Evolutionary conservation across 2,329 filamentous ascomycete genomes (phyloP).

Genomic region (Calonectria ilicicola): DNA sequence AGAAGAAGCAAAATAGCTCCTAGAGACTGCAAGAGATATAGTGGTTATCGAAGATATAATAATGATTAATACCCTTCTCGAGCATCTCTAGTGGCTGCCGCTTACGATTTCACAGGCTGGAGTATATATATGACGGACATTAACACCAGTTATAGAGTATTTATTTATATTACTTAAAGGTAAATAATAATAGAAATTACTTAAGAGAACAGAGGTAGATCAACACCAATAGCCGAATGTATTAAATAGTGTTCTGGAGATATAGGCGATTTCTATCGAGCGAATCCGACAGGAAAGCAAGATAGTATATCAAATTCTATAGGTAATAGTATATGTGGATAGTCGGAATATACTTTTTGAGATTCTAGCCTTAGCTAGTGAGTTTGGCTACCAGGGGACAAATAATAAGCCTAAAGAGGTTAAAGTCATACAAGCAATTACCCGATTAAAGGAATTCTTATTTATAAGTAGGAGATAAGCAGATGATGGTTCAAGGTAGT

Average conservation of each 20-base stretch:
- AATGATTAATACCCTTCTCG: conserved; percentile 12
- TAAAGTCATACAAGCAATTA: conserved; percentile 32
- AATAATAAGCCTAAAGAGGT: neutral
- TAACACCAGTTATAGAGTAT: conserved; percentile 40
- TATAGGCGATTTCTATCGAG: conserved; percentile 49
- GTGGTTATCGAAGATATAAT: neutral
- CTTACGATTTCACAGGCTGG: conserved; percentile 49
- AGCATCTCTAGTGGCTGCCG: conserved; percentile 44
- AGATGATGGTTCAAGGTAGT: conserved; percentile 1
- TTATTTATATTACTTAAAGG: conserved; percentile 38
- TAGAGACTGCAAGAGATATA: neutral
- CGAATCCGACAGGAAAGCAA: conserved; percentile 44
- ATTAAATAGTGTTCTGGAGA: conserved; percentile 49
- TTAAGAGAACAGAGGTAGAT: conserved; percentile 39
- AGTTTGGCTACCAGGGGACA: no score
- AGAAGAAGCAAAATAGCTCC: conserved; percentile 28
- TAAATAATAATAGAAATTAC: conserved; percentile 37
- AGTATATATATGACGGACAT: conserved; percentile 45
- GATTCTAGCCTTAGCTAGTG: conserved; percentile 29
- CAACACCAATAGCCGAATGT: conserved; percentile 41
- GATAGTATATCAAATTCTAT: conserved; percentile 44
- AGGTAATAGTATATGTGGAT: conserved; percentile 47
- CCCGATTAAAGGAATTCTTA: conserved; percentile 49
- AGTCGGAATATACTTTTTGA: conserved; percentile 46
- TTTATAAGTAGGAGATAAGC: conserved; percentile 40